phyloP scores from a whole-genome alignment of 306 rosid genomes.

The Purshia tridentata region DNA sequence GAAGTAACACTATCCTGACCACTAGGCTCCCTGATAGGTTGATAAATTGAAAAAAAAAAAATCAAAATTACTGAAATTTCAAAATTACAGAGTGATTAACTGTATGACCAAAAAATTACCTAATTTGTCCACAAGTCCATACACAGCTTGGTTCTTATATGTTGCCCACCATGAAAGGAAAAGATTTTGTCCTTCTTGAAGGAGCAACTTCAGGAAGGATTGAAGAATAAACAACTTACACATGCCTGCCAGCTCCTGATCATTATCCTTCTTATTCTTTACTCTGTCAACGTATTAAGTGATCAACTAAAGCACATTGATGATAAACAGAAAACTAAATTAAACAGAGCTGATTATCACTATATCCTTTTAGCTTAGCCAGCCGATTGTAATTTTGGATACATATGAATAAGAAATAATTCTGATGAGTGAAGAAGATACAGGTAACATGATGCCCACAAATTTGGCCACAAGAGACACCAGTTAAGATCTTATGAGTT shows the following conservation, averaged over 20 bases:
- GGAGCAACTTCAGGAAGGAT: conserved; percentile 81
- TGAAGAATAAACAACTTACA: conserved; percentile 78
- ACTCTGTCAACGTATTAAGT: conserved; percentile 45
- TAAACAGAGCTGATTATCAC: not conserved
- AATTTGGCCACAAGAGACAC: not conserved
- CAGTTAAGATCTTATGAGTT: not conserved
- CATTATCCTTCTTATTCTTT: conserved; percentile 57
- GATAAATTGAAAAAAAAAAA: conserved; percentile 17
- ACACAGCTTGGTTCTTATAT: conserved; percentile 91
- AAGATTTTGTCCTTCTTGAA: conserved; percentile 98
- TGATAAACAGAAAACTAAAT: conserved; percentile 6
- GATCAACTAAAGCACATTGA: conserved; percentile 14
- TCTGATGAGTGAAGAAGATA: not conserved
- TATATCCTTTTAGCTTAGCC: not conserved
- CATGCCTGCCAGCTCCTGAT: conserved; percentile 76
- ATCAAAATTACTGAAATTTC: conserved; percentile 16
- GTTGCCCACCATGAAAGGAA: conserved; percentile 93
- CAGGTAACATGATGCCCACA: not conserved
- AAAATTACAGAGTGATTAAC: conserved; percentile 6
- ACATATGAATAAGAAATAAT: not conserved
- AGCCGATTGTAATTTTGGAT: not conserved
- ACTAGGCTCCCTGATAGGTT: conserved; percentile 82
- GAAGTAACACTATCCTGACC: conserved; percentile 90
- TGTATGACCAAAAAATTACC: conserved; percentile 45
- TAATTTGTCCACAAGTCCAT: conserved; percentile 87